Evolutionary conservation across 192 early-diverging fungal genomes (phyloP).

Genomic region (Podila clonocystis): DNA sequence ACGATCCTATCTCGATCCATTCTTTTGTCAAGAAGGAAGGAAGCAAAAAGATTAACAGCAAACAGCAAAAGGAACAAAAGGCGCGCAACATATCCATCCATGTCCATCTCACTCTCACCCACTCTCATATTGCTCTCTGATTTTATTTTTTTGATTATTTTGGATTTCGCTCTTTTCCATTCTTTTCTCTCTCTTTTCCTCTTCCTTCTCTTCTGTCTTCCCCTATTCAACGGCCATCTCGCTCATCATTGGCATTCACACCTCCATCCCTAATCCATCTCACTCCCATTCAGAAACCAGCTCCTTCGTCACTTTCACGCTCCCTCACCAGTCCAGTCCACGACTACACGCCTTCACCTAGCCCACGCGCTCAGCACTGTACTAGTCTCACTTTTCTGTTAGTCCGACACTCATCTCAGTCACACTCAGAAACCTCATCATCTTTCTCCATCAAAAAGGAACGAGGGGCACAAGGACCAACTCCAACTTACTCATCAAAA

Average conservation of each 20-base stretch:
- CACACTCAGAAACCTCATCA: neutral
- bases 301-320: neutral
- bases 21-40: no score
- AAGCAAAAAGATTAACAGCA: no score
- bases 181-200: neutral
- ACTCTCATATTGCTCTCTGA: no score
- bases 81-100: no score
- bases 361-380: neutral
- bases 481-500: neutral
- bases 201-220: neutral
- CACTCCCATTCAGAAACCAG: neutral
- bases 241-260: neutral
- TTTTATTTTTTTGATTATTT: conserved; percentile 7
- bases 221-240: neutral
- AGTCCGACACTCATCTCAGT: conserved; percentile 1
- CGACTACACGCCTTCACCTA: neutral
- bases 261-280: conserved; percentile 3
- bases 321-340: neutral
- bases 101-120: no score
- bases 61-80: no score
- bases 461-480: neutral
- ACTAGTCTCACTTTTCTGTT: neutral
- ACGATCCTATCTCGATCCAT: no score
- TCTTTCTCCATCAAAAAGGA: neutral
- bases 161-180: neutral